These are phyloP conservation scores for Cucurbita maxima DNA, from an alignment of 306 rosid species.

Conservation along the genomic window DNA sequence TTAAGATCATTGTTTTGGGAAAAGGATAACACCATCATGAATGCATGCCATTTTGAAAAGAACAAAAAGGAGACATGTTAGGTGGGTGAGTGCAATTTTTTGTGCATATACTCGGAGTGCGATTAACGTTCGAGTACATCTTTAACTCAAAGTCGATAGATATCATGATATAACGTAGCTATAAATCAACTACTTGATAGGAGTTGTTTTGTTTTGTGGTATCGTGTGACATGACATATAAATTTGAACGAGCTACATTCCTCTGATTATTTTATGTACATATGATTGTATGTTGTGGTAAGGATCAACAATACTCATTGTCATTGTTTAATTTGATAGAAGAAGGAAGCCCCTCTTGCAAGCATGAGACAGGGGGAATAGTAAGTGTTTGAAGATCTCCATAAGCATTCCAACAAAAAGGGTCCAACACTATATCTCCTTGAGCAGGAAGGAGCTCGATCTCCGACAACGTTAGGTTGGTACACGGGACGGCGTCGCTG, in stretches of 20 bases:
- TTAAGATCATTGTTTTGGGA: not conserved
- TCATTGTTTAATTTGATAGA: not conserved
- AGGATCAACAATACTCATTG: not conserved
- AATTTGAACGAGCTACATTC: not conserved
- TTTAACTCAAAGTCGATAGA: too few relatives aligned
- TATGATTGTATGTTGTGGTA: not conserved
- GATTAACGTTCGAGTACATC: too few relatives aligned
- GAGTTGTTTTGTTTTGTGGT: too few relatives aligned
- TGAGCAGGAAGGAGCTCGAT: slow-evolving; percentile 27
- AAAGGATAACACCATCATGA: not conserved
- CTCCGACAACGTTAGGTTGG: slow-evolving; percentile 28
- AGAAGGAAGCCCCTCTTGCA: slow-evolving; percentile 24
- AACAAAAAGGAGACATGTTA: not conserved
- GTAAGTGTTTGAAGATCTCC: slow-evolving; percentile 24
- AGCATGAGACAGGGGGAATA: slow-evolving; percentile 28
- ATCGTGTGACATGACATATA: not conserved
- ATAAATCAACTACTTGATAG: too few relatives aligned
- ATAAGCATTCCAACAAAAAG: slow-evolving; percentile 47
- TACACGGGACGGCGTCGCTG: slow-evolving; percentile 44
- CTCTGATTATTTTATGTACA: not conserved
- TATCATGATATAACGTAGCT: too few relatives aligned
- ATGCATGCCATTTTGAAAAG: not conserved
- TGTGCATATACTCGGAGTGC: too few relatives aligned
- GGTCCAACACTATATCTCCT: slow-evolving; percentile 8
- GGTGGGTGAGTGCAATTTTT: not conserved